Percentiles rank a stretch among this genome's conserved stretches.
These are phyloP conservation scores for Boletus patriciae DNA, from an alignment of 768 basidiomycete genomes.

Conservation along the genomic window DNA sequence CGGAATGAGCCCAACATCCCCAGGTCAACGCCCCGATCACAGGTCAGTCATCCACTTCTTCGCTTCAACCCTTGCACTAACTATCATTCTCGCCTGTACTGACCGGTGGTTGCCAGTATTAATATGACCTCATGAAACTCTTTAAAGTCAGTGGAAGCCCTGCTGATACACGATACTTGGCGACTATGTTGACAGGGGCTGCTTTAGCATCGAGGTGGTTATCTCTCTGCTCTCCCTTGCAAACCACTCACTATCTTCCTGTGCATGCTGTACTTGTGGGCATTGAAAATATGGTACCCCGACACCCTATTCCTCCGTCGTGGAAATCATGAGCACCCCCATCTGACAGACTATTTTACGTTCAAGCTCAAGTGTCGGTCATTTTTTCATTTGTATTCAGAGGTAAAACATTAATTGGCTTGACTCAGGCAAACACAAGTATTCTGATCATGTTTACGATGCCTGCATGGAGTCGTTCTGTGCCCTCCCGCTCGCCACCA, in stretches of 20 bases:
- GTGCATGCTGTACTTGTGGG: conserved; percentile 98
- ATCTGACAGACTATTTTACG: conserved; percentile 97
- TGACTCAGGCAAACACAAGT: conserved; percentile 91
- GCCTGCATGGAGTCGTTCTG: conserved; percentile 72
- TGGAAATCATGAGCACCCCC: conserved; percentile 98
- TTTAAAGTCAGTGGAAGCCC: conserved; percentile 94
- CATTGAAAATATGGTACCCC: conserved; percentile 99
- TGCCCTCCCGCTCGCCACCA: conserved; percentile 86
- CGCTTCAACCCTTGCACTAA: conserved; percentile 1
- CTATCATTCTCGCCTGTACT: too few species aligned
- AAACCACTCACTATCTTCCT: conserved; percentile 31
- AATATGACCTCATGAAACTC: conserved; percentile 92
- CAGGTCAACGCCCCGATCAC: conserved; percentile 98
- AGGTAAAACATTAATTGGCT: too few species aligned
- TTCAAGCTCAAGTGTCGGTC: conserved; percentile 99
- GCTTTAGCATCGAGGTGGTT: conserved; percentile 87
- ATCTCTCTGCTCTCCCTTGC: background rate
- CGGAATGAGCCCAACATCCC: conserved; percentile 86
- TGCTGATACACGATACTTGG: conserved; percentile 90
- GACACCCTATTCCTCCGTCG: conserved; percentile 94
- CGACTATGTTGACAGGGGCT: conserved; percentile 93
- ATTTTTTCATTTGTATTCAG: too few species aligned
- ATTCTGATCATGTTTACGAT: conserved; percentile 94
- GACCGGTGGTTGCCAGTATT: conserved; percentile 54
- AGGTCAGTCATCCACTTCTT: conserved; percentile 46